These are phyloP conservation scores for Xanthoconium purpureum DNA, from an alignment of 768 basidiomycete genomes.

Conservation along the genomic window DNA sequence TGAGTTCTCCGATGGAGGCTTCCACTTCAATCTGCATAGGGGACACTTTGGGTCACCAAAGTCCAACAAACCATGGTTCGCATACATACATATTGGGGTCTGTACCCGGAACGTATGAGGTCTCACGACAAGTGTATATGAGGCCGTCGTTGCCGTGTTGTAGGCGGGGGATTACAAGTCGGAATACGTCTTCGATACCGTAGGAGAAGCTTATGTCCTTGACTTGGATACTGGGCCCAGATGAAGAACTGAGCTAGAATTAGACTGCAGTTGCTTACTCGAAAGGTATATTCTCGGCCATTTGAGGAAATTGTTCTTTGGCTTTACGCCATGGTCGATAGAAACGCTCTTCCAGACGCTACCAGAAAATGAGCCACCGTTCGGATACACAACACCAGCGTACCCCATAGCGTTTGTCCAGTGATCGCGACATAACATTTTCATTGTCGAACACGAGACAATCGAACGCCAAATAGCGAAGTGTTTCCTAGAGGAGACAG, in stretches of 20 bases:
- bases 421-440: constrained; percentile 79
- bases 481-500: constrained; percentile 54
- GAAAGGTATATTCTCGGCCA: constrained; percentile 68
- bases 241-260: constrained; percentile 4
- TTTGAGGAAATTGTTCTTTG: constrained; percentile 64
- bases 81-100: constrained; percentile 90
- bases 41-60: constrained; percentile 2
- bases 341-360: constrained; percentile 73
- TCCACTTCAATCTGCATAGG: constrained; percentile 86
- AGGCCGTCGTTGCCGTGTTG: constrained; percentile 95
- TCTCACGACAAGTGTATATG: constrained; percentile 90
- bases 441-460: constrained; percentile 83
- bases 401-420: constrained; percentile 91
- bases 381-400: constrained; percentile 25
- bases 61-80: constrained; percentile 35
- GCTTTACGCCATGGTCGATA: constrained; percentile 75
- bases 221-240: constrained; percentile 65
- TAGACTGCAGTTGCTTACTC: constrained; percentile 52
- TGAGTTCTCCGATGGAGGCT: constrained; percentile 95
- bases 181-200: constrained; percentile 81
- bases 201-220: constrained; percentile 90
- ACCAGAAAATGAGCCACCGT: constrained; percentile 6
- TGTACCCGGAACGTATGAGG: constrained; percentile 79
- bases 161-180: constrained; percentile 75
- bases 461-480: constrained; percentile 88